These are phyloP conservation scores for Capsicum rhomboideum DNA, from an alignment of 257 asterid genomes.

Conservation along the genomic window DNA sequence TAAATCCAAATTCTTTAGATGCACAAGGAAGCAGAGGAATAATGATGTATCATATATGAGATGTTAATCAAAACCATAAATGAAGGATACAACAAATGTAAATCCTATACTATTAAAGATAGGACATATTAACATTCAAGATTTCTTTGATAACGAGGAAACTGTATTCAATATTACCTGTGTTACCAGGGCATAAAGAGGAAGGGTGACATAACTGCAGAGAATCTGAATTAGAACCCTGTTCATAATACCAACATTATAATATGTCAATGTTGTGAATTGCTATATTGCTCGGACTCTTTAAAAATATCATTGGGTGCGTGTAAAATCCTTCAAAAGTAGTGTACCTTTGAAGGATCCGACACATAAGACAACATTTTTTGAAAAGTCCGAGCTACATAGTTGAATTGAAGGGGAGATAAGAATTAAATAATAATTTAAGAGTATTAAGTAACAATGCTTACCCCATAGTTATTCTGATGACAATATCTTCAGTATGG, in stretches of 20 bases:
- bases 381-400: background rate
- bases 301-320: background rate
- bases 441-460: background rate
- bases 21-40: background rate
- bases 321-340: background rate
- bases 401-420: background rate
- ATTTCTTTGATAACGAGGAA: background rate
- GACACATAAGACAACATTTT: background rate
- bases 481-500: conserved; percentile 61
- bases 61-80: background rate
- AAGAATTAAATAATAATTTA: background rate
- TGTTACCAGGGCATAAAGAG: conserved; percentile 91
- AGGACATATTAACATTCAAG: background rate
- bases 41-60: background rate
- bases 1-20: too few relatives aligned
- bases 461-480: conserved; percentile 86
- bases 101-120: too few relatives aligned
- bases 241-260: background rate
- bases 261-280: background rate
- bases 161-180: conserved; percentile 42
- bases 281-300: background rate
- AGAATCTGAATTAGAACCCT: conserved; percentile 71
- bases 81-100: too few relatives aligned
- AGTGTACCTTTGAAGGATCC: background rate
- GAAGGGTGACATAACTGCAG: conserved; percentile 90